Evolutionary conservation across 768 basidiomycete genomes (phyloP).

Genomic region (Tricholoma sp.): DNA sequence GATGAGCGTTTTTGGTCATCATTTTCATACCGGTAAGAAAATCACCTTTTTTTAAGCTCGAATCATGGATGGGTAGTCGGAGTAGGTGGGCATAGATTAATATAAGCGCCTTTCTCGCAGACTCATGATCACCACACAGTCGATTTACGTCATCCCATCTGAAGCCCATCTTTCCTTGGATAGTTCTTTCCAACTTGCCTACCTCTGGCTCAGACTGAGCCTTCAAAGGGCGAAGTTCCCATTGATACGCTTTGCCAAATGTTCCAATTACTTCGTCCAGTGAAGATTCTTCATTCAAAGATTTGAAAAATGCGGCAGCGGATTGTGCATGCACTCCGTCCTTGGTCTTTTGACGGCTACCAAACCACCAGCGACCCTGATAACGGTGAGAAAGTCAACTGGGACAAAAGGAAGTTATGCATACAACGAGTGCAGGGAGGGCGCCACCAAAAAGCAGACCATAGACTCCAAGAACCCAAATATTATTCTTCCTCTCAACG

Average conservation of each 20-base stretch:
- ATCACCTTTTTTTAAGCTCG: slow-evolving; percentile 58
- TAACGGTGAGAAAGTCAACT: not conserved
- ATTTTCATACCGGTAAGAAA: not conserved
- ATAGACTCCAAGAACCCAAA: slow-evolving; percentile 87
- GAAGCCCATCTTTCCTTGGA: slow-evolving; percentile 42
- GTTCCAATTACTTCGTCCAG: slow-evolving; percentile 69
- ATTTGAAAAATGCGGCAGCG: slow-evolving; percentile 85
- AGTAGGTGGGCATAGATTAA: slow-evolving; percentile 85
- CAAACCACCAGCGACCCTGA: slow-evolving; percentile 96
- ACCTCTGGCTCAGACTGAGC: slow-evolving; percentile 33
- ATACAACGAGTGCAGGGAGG: slow-evolving; percentile 79
- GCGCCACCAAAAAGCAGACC: slow-evolving; percentile 83
- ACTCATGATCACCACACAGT: slow-evolving; percentile 32
- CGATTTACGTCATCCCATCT: slow-evolving; percentile 51
- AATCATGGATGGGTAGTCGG: slow-evolving; percentile 50
- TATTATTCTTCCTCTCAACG: slow-evolving; percentile 84
- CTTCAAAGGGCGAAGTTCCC: slow-evolving; percentile 40
- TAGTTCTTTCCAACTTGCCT: slow-evolving; percentile 44
- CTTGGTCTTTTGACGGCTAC: slow-evolving; percentile 82
- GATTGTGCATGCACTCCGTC: slow-evolving; percentile 81
- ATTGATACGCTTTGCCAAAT: slow-evolving; percentile 60
- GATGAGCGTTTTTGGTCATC: not conserved
- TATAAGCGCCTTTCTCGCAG: slow-evolving; percentile 53
- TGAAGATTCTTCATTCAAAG: slow-evolving; percentile 71
- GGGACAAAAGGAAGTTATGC: slow-evolving; percentile 13